Evolutionary conservation across 305 asterid species (phyloP).

Genomic region (Fraxinus ornus): DNA sequence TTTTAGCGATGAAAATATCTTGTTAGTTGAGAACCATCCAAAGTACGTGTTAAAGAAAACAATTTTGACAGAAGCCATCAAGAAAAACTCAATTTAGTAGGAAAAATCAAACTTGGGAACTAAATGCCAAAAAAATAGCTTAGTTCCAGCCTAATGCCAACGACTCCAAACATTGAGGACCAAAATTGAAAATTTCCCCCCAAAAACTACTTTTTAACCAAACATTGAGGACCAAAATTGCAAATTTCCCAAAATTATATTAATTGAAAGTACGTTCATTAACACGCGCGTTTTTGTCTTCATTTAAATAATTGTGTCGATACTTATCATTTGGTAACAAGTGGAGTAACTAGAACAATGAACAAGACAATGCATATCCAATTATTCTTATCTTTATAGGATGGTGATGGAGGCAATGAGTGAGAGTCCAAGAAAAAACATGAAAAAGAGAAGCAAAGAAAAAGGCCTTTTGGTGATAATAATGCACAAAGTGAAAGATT

Average conservation of each 20-base stretch:
- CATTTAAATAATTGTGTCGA: not conserved
- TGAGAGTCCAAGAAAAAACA: constrained; percentile 21
- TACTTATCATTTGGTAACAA: not conserved
- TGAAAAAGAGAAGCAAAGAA: not conserved
- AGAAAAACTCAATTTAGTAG: not conserved
- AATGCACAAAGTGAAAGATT: not conserved
- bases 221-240: not conserved
- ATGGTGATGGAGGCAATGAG: constrained; percentile 32
- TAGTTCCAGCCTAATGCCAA: not conserved
- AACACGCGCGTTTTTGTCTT: not conserved
- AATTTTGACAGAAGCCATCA: not conserved
- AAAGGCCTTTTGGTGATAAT: not conserved
- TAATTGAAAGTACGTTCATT: not conserved
- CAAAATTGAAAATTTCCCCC: not conserved
- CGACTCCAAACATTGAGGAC: not conserved
- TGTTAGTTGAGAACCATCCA: not conserved
- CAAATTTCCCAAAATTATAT: not conserved
- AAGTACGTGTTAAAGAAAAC: not conserved
- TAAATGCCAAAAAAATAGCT: not conserved
- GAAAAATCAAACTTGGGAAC: not conserved
- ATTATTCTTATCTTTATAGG: constrained; percentile 17
- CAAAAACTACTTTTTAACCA: not conserved
- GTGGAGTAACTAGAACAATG: not conserved
- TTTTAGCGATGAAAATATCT: not conserved
- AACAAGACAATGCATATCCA: constrained; percentile 11